These are phyloP conservation scores for Penstemon barbatus DNA, from an alignment of 257 asterid species.

Conservation along the genomic window DNA sequence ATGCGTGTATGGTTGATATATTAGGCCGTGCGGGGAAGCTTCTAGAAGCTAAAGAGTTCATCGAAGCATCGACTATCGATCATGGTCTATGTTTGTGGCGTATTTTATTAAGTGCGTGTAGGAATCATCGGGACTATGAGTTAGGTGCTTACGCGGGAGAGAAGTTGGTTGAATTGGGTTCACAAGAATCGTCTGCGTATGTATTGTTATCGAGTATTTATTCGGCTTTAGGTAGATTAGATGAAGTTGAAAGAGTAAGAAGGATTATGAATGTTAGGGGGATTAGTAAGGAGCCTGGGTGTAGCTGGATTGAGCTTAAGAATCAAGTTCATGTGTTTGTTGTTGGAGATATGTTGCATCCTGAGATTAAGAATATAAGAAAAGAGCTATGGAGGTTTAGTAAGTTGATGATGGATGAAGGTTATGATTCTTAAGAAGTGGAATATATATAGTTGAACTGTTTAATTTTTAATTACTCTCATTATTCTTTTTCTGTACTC, in stretches of 20 bases:
- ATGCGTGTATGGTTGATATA: constrained; percentile 88
- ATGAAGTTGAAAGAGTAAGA: constrained; percentile 70
- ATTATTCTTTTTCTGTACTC: too few relatives aligned
- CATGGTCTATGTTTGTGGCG: constrained; percentile 83
- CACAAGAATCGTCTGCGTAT: constrained; percentile 79
- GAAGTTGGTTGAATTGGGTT: constrained; percentile 68
- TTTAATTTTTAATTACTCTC: too few relatives aligned
- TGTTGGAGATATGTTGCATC: constrained; percentile 74
- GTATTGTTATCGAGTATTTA: constrained; percentile 81
- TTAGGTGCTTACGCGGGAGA: constrained; percentile 90
- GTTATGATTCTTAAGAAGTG: neutral
- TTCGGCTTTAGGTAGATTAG: constrained; percentile 60
- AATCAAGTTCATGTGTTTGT: constrained; percentile 76
- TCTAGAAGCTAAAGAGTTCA: constrained; percentile 66
- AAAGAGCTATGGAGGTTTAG: constrained; percentile 47
- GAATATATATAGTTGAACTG: too few relatives aligned
- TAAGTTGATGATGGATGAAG: constrained; percentile 57
- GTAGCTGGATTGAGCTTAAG: constrained; percentile 90
- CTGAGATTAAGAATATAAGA: constrained; percentile 51
- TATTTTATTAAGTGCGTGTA: constrained; percentile 70
- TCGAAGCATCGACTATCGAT: constrained; percentile 57
- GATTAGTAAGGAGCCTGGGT: constrained; percentile 81
- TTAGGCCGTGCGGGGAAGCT: constrained; percentile 88
- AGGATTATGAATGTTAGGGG: constrained; percentile 67
- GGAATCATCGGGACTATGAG: constrained; percentile 66